Base-by-base conservation (phyloP, 164 flowering plant species). In the Tinospora cordifolia region DNA sequence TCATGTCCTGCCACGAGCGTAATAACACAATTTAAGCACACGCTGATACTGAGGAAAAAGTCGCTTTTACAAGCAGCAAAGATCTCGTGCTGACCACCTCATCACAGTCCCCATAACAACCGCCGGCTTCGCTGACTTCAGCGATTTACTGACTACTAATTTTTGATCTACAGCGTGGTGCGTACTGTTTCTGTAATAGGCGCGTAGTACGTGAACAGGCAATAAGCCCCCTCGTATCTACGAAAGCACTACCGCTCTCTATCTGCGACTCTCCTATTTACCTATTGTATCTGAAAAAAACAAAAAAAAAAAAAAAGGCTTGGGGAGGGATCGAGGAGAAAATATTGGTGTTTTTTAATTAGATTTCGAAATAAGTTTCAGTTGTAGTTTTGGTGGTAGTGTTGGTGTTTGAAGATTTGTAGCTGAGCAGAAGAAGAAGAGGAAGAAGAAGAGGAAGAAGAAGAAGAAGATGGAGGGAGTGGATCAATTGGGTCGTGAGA, bases 401-500 rank as follows among this genome's bases (percentile, higher is more conserved):
- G 22, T 13, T 58, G 62, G 30, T 25, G 12, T 58, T 62, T 39
- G 15, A 39, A 27, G 65, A 62, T 24, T n/a, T 64, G 39, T 14
- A 19, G 22, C 13, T 14, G 67, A n/a, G 21, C 26, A 59, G 11
- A 59, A 59, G 62, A 58, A n/a, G 24, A 58, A 58, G n/a, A 58
- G n/a, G 62, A 58, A 6, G 24, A 25, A 36, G 40, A 69, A 70
- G 49, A 82, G n/a, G n/a, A n/a, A 58, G n/a, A 58, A 58, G 62
- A 58, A 6, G 24, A 25, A 36, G 40, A 69, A 70, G 49, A 82
- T 88, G 90, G 92, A 78, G 74, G 87, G 76, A 60, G 81, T 87
- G 2, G 98, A 92, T 83, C 76, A 87, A 72, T 75, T 89, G 8
- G 91, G 85, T 1, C 63, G 68, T 17, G 98, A 94, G 81, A 80